phyloP scores from a whole-genome alignment of 2,329 filamentous ascomycete genomes.

The Colletotrichum sp. region DNA sequence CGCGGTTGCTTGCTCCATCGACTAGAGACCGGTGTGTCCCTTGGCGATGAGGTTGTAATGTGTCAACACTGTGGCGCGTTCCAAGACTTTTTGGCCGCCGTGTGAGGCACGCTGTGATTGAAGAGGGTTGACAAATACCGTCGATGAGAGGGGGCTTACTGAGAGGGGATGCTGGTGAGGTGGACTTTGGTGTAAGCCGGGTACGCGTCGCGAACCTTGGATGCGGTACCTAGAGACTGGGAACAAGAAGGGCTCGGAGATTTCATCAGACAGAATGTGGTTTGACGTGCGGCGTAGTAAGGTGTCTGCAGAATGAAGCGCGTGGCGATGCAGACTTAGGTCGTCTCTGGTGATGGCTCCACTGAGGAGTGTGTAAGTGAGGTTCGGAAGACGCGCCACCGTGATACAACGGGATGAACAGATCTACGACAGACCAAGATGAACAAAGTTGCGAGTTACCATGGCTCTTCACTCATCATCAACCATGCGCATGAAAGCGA shows the following conservation, averaged over 20 bases:
- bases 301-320: accelerated
- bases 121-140: neutral
- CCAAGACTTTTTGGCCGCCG: neutral
- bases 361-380: neutral
- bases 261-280: neutral
- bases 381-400: neutral
- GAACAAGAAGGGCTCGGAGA: neutral
- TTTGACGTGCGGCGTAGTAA: neutral
- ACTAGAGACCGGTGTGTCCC: neutral
- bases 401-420: neutral
- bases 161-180: neutral
- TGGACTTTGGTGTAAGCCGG: neutral
- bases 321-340: neutral
- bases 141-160: neutral
- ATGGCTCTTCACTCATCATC: neutral
- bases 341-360: neutral
- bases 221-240: neutral
- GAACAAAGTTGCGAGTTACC: neutral
- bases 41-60: neutral
- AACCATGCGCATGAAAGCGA: neutral
- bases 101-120: neutral
- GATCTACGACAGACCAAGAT: neutral
- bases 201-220: neutral
- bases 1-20: neutral
- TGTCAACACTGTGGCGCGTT: neutral